These are phyloP conservation scores for Stephanodiscus minutulus DNA, from an alignment of 108 stramenopile species.

Conservation along the genomic window DNA sequence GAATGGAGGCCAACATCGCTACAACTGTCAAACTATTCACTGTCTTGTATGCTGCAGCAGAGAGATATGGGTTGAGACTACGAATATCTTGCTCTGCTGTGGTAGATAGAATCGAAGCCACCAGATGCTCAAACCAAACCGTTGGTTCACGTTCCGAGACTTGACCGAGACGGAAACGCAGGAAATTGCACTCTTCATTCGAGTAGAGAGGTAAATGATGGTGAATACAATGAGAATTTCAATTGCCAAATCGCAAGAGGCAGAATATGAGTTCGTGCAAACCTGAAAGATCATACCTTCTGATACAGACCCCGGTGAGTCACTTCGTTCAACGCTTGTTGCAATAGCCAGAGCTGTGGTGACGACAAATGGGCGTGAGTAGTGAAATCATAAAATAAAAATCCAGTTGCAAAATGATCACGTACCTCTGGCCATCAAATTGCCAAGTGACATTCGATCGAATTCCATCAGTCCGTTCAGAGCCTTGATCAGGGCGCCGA, in stretches of 20 bases:
- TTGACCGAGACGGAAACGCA: constrained; percentile 87
- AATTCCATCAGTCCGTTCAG: constrained; percentile 88
- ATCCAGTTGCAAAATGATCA: too few relatives aligned
- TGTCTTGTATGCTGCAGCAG: constrained; percentile 80
- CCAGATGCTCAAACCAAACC: constrained; percentile 89
- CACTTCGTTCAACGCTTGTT: constrained; percentile 89
- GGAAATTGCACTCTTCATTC: constrained; percentile 77
- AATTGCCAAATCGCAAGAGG: not conserved
- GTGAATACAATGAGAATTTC: not conserved
- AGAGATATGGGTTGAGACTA: constrained; percentile 89
- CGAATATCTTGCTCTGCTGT: constrained; percentile 85
- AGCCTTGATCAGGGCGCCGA: constrained; percentile 77
- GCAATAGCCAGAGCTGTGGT: constrained; percentile 74
- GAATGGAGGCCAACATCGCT: constrained; percentile 89
- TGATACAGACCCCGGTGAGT: constrained; percentile 58
- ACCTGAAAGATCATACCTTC: constrained; percentile 9
- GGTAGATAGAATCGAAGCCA: constrained; percentile 86
- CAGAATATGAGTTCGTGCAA: not conserved
- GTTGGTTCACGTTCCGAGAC: constrained; percentile 86
- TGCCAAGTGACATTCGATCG: constrained; percentile 89
- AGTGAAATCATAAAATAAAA: too few relatives aligned
- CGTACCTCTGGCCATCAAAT: constrained; percentile 74
- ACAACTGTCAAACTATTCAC: constrained; percentile 88
- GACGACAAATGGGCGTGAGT: too few relatives aligned
- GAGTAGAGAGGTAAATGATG: not conserved